Percentiles rank a stretch among this genome's conserved stretches.
Evolutionary conservation across 306 rosid genomes (phyloP).

Genomic region (Cucurbita pepo): DNA sequence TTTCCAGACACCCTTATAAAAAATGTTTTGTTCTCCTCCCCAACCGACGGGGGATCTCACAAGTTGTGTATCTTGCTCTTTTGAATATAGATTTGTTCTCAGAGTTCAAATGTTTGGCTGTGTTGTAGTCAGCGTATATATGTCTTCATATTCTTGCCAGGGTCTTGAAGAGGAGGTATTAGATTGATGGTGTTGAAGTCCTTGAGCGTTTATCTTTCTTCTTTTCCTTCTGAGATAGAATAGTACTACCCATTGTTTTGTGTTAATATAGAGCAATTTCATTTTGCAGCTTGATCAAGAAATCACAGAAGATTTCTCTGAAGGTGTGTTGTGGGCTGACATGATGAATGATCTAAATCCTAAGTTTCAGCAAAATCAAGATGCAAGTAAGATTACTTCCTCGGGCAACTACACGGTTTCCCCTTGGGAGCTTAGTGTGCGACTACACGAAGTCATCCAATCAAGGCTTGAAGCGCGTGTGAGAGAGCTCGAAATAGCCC

Average conservation of each 20-base stretch:
- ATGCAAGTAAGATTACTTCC: slow-evolving; percentile 15
- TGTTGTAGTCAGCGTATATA: background rate
- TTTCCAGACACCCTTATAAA: too few species aligned
- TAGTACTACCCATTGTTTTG: background rate
- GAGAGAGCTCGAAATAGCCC: slow-evolving; percentile 62
- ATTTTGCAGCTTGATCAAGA: slow-evolving; percentile 55
- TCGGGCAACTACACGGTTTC: slow-evolving; percentile 51
- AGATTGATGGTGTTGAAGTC: background rate
- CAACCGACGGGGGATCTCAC: too few species aligned
- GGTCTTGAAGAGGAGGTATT: background rate
- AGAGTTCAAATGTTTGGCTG: background rate
- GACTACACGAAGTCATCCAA: slow-evolving; percentile 61
- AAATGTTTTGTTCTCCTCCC: too few species aligned
- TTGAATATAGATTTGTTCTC: background rate
- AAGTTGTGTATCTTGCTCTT: background rate
- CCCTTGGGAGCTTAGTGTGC: slow-evolving; percentile 52
- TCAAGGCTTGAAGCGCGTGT: slow-evolving; percentile 54
- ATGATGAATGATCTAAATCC: slow-evolving; percentile 7
- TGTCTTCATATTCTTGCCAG: background rate
- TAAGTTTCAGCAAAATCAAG: slow-evolving; percentile 18
- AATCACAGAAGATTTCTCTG: slow-evolving; percentile 39
- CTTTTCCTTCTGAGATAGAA: background rate
- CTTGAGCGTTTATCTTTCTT: background rate
- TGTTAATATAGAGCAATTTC: background rate
- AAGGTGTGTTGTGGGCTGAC: slow-evolving; percentile 45